phyloP scores from a whole-genome alignment of 148 eudicot species.

The Chenopodium formosanum region DNA sequence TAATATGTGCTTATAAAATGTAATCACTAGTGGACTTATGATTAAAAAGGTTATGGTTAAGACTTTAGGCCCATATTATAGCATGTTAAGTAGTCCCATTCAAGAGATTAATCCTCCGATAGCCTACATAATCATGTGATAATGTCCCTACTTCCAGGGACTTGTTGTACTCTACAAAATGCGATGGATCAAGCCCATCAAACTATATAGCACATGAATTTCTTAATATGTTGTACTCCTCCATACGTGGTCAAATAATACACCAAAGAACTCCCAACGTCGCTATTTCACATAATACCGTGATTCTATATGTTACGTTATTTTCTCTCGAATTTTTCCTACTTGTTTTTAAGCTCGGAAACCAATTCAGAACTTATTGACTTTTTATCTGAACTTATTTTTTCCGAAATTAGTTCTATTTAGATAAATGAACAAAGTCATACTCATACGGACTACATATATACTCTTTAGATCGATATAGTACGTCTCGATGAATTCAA shows the following conservation, averaged over 20 bases:
- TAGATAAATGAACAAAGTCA: neutral
- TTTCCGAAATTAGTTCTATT: too few relatives aligned
- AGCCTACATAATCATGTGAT: neutral
- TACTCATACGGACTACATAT: too few relatives aligned
- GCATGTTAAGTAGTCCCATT: neutral
- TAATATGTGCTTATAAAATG: neutral
- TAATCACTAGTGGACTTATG: neutral
- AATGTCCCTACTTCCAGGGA: neutral
- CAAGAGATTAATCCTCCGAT: neutral
- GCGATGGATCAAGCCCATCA: neutral
- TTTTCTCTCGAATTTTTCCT: too few relatives aligned
- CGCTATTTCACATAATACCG: too few relatives aligned
- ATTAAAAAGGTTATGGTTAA: neutral
- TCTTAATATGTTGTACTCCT: neutral
- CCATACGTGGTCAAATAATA: neutral
- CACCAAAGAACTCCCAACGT: neutral
- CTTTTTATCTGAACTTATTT: neutral
- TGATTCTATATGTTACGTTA: too few relatives aligned
- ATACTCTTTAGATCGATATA: too few relatives aligned
- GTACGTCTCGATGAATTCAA: neutral
- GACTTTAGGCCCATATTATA: neutral
- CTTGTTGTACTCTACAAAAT: neutral
- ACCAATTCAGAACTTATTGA: neutral
- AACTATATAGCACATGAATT: neutral
- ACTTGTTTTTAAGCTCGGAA: neutral